Base-by-base conservation (phyloP, 164 flowering plant genomes). In the Magnolia officinalis region DNA sequence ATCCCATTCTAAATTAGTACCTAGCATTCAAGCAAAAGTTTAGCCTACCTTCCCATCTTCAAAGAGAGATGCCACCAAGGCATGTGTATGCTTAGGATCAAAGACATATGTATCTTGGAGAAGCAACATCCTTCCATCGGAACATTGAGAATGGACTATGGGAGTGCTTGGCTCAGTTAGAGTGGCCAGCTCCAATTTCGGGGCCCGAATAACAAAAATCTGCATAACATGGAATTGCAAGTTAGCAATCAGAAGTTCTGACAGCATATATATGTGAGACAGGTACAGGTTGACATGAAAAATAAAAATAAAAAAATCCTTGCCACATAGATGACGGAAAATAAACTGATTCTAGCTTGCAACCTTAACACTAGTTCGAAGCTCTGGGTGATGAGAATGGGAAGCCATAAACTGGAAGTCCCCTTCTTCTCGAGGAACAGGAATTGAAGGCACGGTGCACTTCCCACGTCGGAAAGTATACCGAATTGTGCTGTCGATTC, bases 321-420 rank as follows among this genome's bases (percentile, higher is more conserved):
- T 55, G 61, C 18, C 16, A 55, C 61, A 37, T 55, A 55, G 61
- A 9, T 8, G 1, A 59, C 20, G 31, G 72, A 52, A 72, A 72
- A 73, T 69, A 23, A 24, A 59, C 58, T 64, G 72, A 51, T 63
- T 19, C 20, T 71, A 31, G 72, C n/a, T 70, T 2, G 16, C 61
- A 45, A 92, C 91, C 93, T 88, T 67, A 59, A 89, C 24, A 58
- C 63, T 83, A 65, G 80, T 14, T 59, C 61, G 70, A 26, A 92
- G 90, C 83, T 90, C 90, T 10, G 88, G 81, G 73, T 85, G 81
- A 50, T 75, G 80, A 63, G 92, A 89, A 74, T 92, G 93, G 77
- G 79, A 75, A 78, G 88, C 92, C 24, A 67, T 45, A 77, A 90
- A 81, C 76, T 71, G 71, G 79, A 85, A 84, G 19, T 19, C n/a